Evolutionary conservation across 2,329 filamentous ascomycete species (phyloP).

Genomic region (Diplodia mutila): DNA sequence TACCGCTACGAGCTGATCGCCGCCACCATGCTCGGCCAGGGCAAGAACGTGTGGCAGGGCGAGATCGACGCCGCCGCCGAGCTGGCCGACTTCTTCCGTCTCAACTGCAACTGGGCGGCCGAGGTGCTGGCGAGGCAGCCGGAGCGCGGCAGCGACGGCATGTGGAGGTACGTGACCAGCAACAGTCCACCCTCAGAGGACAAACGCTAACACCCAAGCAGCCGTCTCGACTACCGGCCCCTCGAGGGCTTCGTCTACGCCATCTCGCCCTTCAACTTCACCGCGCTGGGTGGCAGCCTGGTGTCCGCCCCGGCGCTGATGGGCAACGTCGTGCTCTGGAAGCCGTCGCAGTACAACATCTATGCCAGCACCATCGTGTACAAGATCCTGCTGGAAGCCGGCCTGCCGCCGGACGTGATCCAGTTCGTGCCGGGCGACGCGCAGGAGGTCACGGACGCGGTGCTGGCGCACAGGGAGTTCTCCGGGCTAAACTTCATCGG

Average conservation of each 20-base stretch:
- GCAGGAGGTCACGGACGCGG: conserved; percentile 76
- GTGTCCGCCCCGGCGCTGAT: conserved; percentile 81
- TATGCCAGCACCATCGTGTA: conserved; percentile 88
- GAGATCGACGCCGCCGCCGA: conserved; percentile 96
- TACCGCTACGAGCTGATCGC: conserved; percentile 98
- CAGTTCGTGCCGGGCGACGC: conserved; percentile 92
- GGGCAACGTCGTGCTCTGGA: conserved; percentile 95
- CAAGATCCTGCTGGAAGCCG: conserved; percentile 87
- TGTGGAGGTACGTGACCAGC: conserved; percentile 73
- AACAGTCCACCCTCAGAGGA: no score
- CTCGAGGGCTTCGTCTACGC: conserved; percentile 97
- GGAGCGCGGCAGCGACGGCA: conserved; percentile 75
- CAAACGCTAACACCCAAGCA: conserved; percentile 33
- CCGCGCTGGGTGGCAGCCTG: conserved; percentile 87
- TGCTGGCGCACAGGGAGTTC: conserved; percentile 77
- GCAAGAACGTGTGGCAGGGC: conserved; percentile 98
- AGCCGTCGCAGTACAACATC: conserved; percentile 87
- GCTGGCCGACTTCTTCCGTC: conserved; percentile 87
- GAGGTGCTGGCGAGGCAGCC: conserved; percentile 89
- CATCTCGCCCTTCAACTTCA: conserved; percentile 95
- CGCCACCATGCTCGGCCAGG: conserved; percentile 91
- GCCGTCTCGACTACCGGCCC: conserved; percentile 82
- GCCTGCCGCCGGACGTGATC: conserved; percentile 84
- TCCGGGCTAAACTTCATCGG: conserved; percentile 92
- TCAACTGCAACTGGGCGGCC: conserved; percentile 92